Percentiles rank a stretch among this genome's conserved stretches.
Conservation (phyloP, 2,329 filamentous ascomycete genomes). For the Coniochaeta sp. region DNA sequence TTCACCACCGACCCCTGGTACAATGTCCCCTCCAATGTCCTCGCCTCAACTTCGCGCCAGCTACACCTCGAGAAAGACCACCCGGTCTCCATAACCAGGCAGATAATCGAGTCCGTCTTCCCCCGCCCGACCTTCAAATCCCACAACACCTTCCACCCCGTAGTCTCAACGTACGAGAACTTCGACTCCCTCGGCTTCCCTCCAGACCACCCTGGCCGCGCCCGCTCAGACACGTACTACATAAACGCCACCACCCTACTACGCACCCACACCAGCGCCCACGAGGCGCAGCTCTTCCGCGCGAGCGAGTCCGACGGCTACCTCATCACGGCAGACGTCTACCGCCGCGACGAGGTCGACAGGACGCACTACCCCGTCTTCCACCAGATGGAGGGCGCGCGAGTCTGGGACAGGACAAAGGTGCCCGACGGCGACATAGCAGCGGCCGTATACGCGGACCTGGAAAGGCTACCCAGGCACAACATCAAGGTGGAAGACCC, state of each 20-base stretch:
- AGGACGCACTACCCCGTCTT: constrained; percentile 94
- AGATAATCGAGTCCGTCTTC: constrained; percentile 88
- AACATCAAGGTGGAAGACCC: constrained; percentile 73
- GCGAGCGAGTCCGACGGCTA: constrained; percentile 69
- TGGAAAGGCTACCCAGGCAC: constrained; percentile 66
- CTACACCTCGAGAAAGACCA: constrained; percentile 91
- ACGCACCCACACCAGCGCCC: constrained; percentile 89
- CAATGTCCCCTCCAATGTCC: constrained; percentile 72
- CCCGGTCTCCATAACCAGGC: constrained; percentile 80
- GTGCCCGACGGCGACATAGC: constrained; percentile 52
- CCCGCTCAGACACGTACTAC: constrained; percentile 90
- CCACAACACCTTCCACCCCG: constrained; percentile 72
- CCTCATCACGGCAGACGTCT: constrained; percentile 90
- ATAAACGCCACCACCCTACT: constrained; percentile 77
- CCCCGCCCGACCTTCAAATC: constrained; percentile 63
- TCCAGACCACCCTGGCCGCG: constrained; percentile 77
- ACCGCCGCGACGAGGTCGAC: constrained; percentile 90
- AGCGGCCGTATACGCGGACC: constrained; percentile 59
- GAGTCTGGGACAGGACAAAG: constrained; percentile 71
- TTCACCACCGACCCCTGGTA: constrained; percentile 74
- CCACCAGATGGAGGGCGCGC: constrained; percentile 96
- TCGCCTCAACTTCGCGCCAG: constrained; percentile 63
- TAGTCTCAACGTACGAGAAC: constrained; percentile 80
- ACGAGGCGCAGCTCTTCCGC: constrained; percentile 78
- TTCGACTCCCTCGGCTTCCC: constrained; percentile 97